A percentile compares a stretch with the other conserved stretches of the same genome.
Evolutionary conservation across 2,329 filamentous ascomycete species (phyloP).

Genomic region (Aspergillus oerlinghausenensis): DNA sequence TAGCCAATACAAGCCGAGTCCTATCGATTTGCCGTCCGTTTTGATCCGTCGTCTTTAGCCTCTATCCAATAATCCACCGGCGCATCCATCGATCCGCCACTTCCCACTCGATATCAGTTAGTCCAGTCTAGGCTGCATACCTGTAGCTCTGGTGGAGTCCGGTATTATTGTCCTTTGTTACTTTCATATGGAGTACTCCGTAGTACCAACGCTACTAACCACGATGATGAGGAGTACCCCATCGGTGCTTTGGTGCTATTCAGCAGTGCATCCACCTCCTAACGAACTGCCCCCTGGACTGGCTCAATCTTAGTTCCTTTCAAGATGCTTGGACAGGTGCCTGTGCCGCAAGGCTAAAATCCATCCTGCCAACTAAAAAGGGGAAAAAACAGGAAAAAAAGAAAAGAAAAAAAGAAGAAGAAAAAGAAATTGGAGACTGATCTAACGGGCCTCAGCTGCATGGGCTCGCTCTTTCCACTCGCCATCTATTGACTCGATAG

Average conservation of each 20-base stretch:
- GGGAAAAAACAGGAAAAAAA: neutral
- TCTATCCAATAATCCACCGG: neutral
- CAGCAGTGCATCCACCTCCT: neutral
- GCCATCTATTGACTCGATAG: neutral
- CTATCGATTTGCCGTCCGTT: neutral
- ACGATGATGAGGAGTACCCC: neutral
- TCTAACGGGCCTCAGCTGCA: neutral
- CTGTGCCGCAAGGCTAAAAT: neutral
- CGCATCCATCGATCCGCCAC: neutral
- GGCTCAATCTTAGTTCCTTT: neutral
- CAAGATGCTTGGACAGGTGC: neutral
- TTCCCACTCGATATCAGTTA: neutral
- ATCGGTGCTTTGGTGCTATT: neutral
- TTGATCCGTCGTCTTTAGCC: neutral
- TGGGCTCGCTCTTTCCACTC: neutral
- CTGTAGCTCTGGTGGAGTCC: slow-evolving; percentile 23
- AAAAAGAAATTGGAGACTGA: neutral
- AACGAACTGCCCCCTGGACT: slow-evolving; percentile 3
- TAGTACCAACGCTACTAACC: neutral
- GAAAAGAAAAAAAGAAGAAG: neutral
- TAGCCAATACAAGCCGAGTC: neutral
- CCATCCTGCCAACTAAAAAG: neutral
- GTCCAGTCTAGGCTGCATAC: neutral
- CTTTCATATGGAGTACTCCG: neutral
- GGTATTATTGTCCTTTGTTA: slow-evolving; percentile 19